Evolutionary conservation across 768 basidiomycete species (phyloP).

Genomic region (Boletus bicolor): DNA sequence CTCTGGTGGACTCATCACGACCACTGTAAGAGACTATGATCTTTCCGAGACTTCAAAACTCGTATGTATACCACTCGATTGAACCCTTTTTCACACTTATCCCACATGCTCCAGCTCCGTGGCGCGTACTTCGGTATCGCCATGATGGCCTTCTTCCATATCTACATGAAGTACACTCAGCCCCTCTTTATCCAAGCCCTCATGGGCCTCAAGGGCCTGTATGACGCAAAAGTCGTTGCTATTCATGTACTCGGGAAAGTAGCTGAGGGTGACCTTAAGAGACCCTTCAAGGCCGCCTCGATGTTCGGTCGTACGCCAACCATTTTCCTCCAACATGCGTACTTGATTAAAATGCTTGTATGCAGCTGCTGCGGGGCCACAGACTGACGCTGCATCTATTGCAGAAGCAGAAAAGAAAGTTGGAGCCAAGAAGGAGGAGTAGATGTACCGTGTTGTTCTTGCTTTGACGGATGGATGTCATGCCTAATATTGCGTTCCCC

Average conservation of each 20-base stretch:
- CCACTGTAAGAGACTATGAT: conserved; percentile 93
- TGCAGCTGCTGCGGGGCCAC: conserved; percentile 59
- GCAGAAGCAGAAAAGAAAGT: conserved; percentile 86
- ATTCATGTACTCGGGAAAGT: conserved; percentile 79
- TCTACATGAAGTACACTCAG: conserved; percentile 94
- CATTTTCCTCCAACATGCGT: background rate
- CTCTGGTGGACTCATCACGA: conserved; percentile 76
- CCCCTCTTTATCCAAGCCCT: conserved; percentile 93
- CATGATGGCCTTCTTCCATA: conserved; percentile 91
- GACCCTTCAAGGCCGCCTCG: conserved; percentile 80
- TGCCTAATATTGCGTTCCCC: conserved; percentile 1
- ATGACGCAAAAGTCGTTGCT: conserved; percentile 80
- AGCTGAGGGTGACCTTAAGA: conserved; percentile 81
- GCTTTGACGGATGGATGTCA: conserved; percentile 20
- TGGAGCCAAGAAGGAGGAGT: conserved; percentile 79
- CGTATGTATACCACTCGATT: conserved; percentile 42
- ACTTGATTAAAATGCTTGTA: background rate
- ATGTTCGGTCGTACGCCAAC: conserved; percentile 64
- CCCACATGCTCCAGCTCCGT: conserved; percentile 44
- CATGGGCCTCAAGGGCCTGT: conserved; percentile 90
- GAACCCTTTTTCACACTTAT: background rate
- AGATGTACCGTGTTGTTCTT: conserved; percentile 23
- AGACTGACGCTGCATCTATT: conserved; percentile 83
- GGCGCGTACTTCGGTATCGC: conserved; percentile 70
- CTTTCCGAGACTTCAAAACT: conserved; percentile 82